Percentiles rank a stretch among this genome's conserved stretches.
Evolutionary conservation across 805 yeast species (phyloP).

Genomic region (Lipomyces yamadae): DNA sequence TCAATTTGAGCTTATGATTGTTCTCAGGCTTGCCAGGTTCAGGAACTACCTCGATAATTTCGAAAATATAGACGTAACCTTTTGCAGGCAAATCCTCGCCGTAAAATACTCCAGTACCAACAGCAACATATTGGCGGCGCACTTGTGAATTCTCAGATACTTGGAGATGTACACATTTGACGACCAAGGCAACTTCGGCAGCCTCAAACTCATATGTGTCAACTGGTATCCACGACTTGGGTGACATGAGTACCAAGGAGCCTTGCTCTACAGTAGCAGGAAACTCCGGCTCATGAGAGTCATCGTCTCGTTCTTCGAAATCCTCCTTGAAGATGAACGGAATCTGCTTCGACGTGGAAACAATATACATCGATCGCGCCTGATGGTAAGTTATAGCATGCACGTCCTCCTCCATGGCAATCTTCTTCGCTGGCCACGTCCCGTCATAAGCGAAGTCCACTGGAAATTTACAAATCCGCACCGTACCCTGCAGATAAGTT

Average conservation of each 20-base stretch:
- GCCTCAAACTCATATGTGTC: conserved; percentile 52
- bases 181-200: conserved; percentile 66
- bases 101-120: conserved; percentile 78
- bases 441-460: conserved; percentile 58
- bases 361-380: conserved; percentile 61
- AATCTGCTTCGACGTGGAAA: conserved; percentile 62
- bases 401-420: conserved; percentile 62
- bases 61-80: conserved; percentile 77
- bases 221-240: conserved; percentile 74
- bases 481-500: conserved; percentile 12
- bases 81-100: conserved; percentile 80
- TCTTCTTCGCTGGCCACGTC: conserved; percentile 61
- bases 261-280: conserved; percentile 63
- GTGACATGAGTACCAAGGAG: conserved; percentile 67
- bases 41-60: conserved; percentile 81
- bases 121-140: conserved; percentile 68
- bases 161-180: conserved; percentile 60
- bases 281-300: conserved; percentile 43
- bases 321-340: conserved; percentile 74
- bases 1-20: conserved; percentile 72
- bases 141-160: conserved; percentile 46
- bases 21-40: conserved; percentile 88
- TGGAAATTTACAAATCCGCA: conserved; percentile 49
- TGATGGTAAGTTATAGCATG: conserved; percentile 73
- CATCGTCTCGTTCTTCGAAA: conserved; percentile 68